These are phyloP conservation scores for Sequoia sempervirens DNA, from an alignment of 75 land plant species.

Conservation along the genomic window DNA sequence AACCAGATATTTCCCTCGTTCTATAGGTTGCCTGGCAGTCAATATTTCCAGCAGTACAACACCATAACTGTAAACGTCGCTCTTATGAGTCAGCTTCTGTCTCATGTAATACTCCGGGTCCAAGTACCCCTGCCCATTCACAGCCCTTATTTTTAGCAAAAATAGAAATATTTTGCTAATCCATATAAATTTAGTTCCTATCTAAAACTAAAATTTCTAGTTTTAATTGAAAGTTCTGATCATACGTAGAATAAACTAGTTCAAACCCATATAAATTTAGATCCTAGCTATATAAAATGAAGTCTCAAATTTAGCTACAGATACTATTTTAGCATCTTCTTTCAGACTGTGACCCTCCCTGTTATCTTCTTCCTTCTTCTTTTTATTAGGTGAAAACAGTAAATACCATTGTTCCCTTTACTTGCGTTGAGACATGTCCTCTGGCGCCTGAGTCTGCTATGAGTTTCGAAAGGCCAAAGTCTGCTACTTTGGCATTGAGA, in stretches of 20 bases:
- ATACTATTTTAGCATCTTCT: too few relatives aligned
- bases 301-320: too few relatives aligned
- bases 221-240: too few relatives aligned
- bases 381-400: neutral
- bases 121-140: conserved; percentile 61
- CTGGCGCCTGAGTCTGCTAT: conserved; percentile 21
- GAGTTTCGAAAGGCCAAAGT: conserved; percentile 60
- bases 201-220: too few relatives aligned
- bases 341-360: too few relatives aligned
- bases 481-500: conserved; percentile 48
- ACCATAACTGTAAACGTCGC: conserved; percentile 88
- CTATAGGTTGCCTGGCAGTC: conserved; percentile 49
- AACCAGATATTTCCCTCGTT: conserved; percentile 55
- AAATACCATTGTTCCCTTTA: conserved; percentile 79
- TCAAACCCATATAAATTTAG: too few relatives aligned
- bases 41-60: conserved; percentile 71
- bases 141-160: neutral
- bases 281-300: too few relatives aligned
- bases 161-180: too few relatives aligned
- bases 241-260: too few relatives aligned
- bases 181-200: too few relatives aligned
- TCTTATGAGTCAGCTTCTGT: conserved; percentile 65
- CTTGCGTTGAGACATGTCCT: conserved; percentile 63
- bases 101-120: conserved; percentile 85
- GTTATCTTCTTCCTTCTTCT: too few relatives aligned